Base-by-base conservation (phyloP, 2,329 filamentous ascomycete genomes). In the Aspergillus sp. region DNA sequence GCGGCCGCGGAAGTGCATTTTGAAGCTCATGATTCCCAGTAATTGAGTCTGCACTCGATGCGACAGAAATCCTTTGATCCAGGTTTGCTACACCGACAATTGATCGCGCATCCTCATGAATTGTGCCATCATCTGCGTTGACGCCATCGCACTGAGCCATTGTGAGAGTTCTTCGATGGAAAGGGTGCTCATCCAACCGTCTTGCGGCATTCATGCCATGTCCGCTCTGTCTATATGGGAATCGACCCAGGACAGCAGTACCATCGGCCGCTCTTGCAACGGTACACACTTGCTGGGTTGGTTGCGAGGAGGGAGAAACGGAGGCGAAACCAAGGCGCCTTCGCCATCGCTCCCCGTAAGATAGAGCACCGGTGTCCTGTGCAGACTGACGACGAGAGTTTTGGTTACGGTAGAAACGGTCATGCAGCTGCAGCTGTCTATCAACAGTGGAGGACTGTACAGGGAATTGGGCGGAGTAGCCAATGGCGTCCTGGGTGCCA, bases 181-280 rank as follows among this genome's bases (percentile, higher is more conserved):
- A 77, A 2, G 73, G 73, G 55, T 77, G 75, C 9, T 72, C 68
- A 2, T 71, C 63, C 31, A 76, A 53, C 31, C 65, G 60, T 36
- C 69, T 69, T 39, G 65, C 68, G 49, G 65, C 55, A 52, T 60
- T 73, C 67, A 73, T 67, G 11, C 76, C 76, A 67, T 80, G 77
- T 0, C 73, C 76, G 61, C 78, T 80, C 42, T 74, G 70, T 51
- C 78, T 69, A 52, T 70, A 65, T 1, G 73, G 75, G 36, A 79
- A 79, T 31, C 74, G 70, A 22, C 77, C 78, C 54, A 75, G 70
- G 24, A 80, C 70, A 24, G 69, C 62, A 11, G 77, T 79, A 14
- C 76, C 77, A 66, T 79, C 77, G 24, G 75, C 70, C 16, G 77
- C 77, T 57, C 72, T 71, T 36, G 72, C 70, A 57, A 77, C 67